Evolutionary conservation across 2,329 filamentous ascomycete species (phyloP).

Genomic region (Passalora sequoiae): DNA sequence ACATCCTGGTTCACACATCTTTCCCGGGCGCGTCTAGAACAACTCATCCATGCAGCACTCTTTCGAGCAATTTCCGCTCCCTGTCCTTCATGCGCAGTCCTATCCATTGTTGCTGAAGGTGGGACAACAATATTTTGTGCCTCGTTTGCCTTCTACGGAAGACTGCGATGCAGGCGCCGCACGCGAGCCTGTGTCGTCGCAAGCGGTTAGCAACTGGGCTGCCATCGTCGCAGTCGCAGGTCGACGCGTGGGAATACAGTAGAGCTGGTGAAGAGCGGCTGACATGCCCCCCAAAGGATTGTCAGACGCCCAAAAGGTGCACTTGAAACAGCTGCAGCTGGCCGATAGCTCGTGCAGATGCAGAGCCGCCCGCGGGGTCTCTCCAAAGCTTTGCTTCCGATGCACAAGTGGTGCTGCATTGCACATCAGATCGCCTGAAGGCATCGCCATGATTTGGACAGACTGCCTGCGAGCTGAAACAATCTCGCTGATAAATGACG

Average conservation of each 20-base stretch:
- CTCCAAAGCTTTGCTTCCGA: no score
- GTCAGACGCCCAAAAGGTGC: no score
- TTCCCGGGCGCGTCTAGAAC: constrained; percentile 4
- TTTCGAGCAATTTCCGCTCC: constrained; percentile 12
- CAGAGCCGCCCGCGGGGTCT: no score
- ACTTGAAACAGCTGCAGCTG: no score
- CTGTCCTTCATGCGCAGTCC: constrained; percentile 8
- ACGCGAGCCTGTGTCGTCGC: constrained; percentile 54
- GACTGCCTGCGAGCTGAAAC: neutral
- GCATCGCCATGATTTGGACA: no score
- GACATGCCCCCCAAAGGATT: no score
- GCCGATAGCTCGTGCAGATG: no score
- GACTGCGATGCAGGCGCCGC: constrained; percentile 64
- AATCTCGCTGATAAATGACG: no score
- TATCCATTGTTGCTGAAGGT: constrained; percentile 51
- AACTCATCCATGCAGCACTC: constrained; percentile 7
- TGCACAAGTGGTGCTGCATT: no score
- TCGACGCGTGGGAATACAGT: no score
- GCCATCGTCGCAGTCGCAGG: no score
- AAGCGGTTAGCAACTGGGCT: constrained; percentile 2
- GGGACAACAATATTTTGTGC: constrained; percentile 60
- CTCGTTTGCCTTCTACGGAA: constrained; percentile 66
- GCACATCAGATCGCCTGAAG: no score
- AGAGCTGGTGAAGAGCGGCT: constrained; percentile 1
- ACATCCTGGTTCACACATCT: neutral